Evolutionary conservation across 805 yeast species (phyloP).

Genomic region (Metschnikowia dekortorum): DNA sequence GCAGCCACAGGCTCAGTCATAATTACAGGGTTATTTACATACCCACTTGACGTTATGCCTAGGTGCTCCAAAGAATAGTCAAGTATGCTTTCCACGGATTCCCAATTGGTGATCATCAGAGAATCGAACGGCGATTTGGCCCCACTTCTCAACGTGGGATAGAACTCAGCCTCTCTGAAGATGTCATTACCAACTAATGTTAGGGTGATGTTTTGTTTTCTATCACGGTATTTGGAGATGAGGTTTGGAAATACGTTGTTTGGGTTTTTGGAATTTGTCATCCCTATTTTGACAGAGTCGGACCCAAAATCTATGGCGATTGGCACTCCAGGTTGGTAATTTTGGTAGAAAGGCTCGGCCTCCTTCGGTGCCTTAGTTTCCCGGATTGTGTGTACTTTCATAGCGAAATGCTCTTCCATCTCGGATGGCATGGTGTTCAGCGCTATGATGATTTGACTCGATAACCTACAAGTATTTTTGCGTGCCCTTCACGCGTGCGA

Average conservation of each 20-base stretch:
- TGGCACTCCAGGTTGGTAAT: conserved; percentile 57
- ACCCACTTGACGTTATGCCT: conserved; percentile 51
- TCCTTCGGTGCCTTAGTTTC: conserved; percentile 35
- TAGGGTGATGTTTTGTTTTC: conserved; percentile 57
- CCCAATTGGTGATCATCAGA: conserved; percentile 87
- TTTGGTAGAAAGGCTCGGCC: conserved; percentile 45
- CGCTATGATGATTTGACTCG: neutral
- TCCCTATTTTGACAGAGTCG: conserved; percentile 54
- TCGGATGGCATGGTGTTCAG: conserved; percentile 2
- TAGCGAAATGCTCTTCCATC: conserved; percentile 34
- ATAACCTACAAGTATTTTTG: conserved; percentile 9
- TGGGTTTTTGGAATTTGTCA: conserved; percentile 45
- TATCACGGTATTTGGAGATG: conserved; percentile 72
- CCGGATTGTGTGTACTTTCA: conserved; percentile 36
- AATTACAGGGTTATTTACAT: conserved; percentile 71
- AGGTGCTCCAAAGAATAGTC: conserved; percentile 82
- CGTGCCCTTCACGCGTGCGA: neutral
- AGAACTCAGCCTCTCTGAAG: conserved; percentile 46
- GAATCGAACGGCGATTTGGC: conserved; percentile 86
- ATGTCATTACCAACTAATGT: conserved; percentile 83
- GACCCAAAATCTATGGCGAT: conserved; percentile 89
- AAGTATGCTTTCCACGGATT: conserved; percentile 70
- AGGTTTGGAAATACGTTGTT: conserved; percentile 63
- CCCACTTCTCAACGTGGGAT: conserved; percentile 56
- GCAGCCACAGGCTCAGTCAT: conserved; percentile 75